phyloP scores from a whole-genome alignment of 345 rosid species.

The Rhodamnia argentea region DNA sequence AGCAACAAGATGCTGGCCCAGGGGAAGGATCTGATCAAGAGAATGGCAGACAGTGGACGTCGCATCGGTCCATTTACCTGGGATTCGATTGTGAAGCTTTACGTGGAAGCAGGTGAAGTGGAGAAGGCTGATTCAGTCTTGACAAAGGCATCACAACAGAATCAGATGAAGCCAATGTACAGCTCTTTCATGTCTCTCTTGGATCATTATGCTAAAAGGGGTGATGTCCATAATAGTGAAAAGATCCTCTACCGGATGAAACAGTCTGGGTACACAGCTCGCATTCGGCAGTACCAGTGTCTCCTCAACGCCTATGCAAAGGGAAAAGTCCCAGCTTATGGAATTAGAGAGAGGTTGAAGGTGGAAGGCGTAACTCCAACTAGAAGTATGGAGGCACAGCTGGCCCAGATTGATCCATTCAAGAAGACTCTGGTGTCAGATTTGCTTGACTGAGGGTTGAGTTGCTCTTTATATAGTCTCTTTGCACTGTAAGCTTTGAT shows the following conservation, averaged over 20 bases:
- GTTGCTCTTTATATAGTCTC: background rate
- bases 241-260: conserved; percentile 69
- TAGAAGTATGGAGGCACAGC: conserved; percentile 37
- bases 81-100: conserved; percentile 83
- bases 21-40: conserved; percentile 62
- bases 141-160: conserved; percentile 59
- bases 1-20: conserved; percentile 64
- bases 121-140: conserved; percentile 74
- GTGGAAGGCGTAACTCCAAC: conserved; percentile 68
- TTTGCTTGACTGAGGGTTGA: conserved; percentile 41
- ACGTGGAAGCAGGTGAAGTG: conserved; percentile 80
- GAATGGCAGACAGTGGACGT: conserved; percentile 63
- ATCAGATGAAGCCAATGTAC: conserved; percentile 52
- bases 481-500: background rate
- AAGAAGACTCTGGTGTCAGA: conserved; percentile 75
- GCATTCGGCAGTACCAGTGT: conserved; percentile 49
- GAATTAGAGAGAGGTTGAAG: conserved; percentile 78
- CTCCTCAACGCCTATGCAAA: conserved; percentile 50
- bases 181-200: conserved; percentile 54
- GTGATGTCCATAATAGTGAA: conserved; percentile 78
- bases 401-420: conserved; percentile 59
- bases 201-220: conserved; percentile 67
- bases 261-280: conserved; percentile 58
- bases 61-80: conserved; percentile 64
- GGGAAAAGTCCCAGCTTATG: conserved; percentile 71